Percentiles rank a stretch among this genome's conserved stretches.
Evolutionary conservation across 208 protist species (phyloP).

Genomic region (Leishmania major): DNA sequence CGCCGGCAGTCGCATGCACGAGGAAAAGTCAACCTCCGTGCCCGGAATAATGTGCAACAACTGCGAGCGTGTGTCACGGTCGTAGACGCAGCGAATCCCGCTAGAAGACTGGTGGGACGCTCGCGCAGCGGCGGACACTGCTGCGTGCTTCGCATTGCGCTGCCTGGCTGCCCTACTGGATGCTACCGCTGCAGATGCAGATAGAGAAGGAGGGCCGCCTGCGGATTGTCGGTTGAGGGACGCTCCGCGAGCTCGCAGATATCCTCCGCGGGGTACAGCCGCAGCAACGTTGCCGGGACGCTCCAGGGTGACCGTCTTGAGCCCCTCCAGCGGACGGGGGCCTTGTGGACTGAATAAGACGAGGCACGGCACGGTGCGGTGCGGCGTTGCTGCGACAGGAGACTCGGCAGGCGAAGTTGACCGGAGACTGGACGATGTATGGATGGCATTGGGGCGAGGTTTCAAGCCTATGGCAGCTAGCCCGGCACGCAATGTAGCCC

Average conservation of each 20-base stretch:
- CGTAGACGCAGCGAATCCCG: conserved; percentile 56
- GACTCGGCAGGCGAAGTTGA: not conserved
- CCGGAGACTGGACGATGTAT: not conserved
- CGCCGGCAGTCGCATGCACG: conserved; percentile 25
- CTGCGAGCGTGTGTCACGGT: conserved; percentile 70
- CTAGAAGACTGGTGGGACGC: not conserved
- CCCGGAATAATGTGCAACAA: conserved; percentile 63
- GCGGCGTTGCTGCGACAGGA: not conserved
- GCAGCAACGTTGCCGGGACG: not conserved
- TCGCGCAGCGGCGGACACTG: not conserved
- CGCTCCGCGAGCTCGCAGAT: not conserved
- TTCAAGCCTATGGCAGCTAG: not conserved
- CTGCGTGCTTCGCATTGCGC: not conserved
- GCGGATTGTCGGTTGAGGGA: conserved; percentile 1
- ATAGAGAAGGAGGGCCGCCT: not conserved
- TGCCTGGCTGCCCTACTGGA: not conserved
- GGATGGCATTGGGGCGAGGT: not conserved
- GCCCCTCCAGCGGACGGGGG: conserved; percentile 55
- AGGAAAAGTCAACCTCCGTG: conserved; percentile 50
- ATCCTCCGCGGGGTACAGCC: not conserved
- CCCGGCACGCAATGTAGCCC: not conserved
- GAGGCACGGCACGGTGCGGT: conserved; percentile 25
- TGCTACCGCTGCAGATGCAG: not conserved
- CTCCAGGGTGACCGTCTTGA: conserved; percentile 39
- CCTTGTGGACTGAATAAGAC: conserved; percentile 84